Evolutionary conservation across 805 yeast species (phyloP).

Genomic region (Phaffomyces antillensis): DNA sequence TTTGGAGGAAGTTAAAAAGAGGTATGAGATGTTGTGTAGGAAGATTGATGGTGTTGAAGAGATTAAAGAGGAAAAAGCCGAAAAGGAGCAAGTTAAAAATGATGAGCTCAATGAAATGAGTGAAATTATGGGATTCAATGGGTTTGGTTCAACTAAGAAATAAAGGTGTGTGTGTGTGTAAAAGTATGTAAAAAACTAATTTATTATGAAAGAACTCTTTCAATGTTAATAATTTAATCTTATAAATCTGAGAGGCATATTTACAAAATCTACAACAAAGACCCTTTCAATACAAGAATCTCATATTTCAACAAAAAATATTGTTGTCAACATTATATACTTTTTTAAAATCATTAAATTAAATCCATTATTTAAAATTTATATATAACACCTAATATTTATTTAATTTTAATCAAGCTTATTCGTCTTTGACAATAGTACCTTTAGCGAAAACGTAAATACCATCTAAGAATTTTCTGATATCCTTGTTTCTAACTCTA

Average conservation of each 20-base stretch:
- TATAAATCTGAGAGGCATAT: not conserved
- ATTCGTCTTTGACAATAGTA: slow-evolving; percentile 62
- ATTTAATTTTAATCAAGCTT: slow-evolving; percentile 11
- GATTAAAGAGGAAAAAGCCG: slow-evolving; percentile 30
- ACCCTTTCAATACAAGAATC: not conserved
- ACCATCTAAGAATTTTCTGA: slow-evolving; percentile 99
- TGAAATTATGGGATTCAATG: slow-evolving; percentile 52
- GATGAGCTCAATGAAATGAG: slow-evolving; percentile 23
- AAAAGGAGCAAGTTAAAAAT: slow-evolving; percentile 10
- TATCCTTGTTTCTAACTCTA: slow-evolving; percentile 99
- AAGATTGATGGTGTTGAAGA: slow-evolving; percentile 33
- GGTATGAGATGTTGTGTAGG: slow-evolving; percentile 25
- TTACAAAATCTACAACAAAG: slow-evolving; percentile 1
- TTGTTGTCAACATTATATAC: slow-evolving; percentile 5
- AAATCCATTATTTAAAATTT: not conserved
- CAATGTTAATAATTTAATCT: not conserved
- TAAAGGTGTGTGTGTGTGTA: no score
- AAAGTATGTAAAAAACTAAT: not conserved
- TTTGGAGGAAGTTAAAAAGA: slow-evolving; percentile 38
- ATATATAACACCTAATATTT: not conserved
- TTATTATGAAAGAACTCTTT: not conserved
- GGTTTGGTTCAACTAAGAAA: slow-evolving; percentile 45
- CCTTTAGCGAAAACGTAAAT: slow-evolving; percentile 97
- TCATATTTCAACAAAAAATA: slow-evolving; percentile 9
- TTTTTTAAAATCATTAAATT: slow-evolving; percentile 8